Conservation (phyloP, 1,284 basidiomycete genomes). For the Apiotrichum akiyoshidainum region DNA sequence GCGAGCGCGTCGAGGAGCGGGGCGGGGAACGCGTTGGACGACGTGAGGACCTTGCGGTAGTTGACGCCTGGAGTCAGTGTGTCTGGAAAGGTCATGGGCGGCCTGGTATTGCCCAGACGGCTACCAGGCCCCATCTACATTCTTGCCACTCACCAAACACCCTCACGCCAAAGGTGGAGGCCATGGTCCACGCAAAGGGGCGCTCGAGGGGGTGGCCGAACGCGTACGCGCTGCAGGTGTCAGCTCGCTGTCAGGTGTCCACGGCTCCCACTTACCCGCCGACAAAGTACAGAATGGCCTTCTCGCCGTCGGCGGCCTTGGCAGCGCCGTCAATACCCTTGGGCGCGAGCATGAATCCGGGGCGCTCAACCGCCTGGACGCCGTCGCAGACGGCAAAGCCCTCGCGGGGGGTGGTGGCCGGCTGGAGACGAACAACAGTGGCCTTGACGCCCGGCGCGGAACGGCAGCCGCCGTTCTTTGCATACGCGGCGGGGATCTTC, state of each 20-base stretch:
- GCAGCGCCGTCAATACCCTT: slow-evolving; percentile 6
- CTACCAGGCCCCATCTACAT: too few species aligned
- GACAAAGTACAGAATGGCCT: slow-evolving; percentile 31
- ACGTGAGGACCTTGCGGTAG: slow-evolving; percentile 20
- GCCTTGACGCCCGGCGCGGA: background rate
- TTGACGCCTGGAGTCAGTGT: slow-evolving; percentile 5
- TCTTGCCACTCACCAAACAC: slow-evolving; percentile 7
- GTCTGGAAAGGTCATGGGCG: too few species aligned
- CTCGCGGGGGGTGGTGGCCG: background rate
- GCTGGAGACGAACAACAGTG: background rate
- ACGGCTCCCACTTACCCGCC: slow-evolving; percentile 11
- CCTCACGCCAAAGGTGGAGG: slow-evolving; percentile 10
- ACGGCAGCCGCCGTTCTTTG: background rate
- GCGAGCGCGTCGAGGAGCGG: slow-evolving; percentile 24
- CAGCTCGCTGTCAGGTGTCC: background rate
- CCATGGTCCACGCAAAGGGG: slow-evolving; percentile 12
- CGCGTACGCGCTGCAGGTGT: slow-evolving; percentile 9
- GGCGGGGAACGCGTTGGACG: slow-evolving; percentile 13
- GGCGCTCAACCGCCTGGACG: background rate
- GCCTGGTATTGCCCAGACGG: too few species aligned
- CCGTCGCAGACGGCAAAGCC: background rate
- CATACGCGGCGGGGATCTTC: background rate
- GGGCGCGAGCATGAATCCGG: slow-evolving; percentile 26
- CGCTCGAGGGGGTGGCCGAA: slow-evolving; percentile 19
- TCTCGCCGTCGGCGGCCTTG: slow-evolving; percentile 22